A percentile compares a stretch with the other conserved stretches of the same genome.
phyloP scores from a whole-genome alignment of 1,284 basidiomycete species.

The Microbotryum saponariae region DNA sequence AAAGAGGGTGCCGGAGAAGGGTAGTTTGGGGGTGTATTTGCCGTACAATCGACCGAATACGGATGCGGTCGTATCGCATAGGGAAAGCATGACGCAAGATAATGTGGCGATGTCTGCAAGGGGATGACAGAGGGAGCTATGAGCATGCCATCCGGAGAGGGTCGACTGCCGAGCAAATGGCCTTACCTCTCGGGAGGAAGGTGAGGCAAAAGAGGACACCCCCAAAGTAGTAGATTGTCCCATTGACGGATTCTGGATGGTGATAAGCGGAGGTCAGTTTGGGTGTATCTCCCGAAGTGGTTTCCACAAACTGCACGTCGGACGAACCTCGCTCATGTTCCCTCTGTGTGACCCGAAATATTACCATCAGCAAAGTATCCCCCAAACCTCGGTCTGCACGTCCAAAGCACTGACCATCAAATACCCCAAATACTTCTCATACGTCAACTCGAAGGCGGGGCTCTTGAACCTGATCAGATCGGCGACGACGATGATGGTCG shows the following conservation, averaged over 20 bases:
- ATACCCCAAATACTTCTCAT: slow-evolving; percentile 71
- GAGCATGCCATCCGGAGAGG: background rate
- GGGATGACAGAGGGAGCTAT: background rate
- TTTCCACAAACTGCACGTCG: too few relatives aligned
- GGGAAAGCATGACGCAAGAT: slow-evolving; percentile 82
- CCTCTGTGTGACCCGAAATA: slow-evolving; percentile 48
- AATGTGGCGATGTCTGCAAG: slow-evolving; percentile 68
- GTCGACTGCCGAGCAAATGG: slow-evolving; percentile 11
- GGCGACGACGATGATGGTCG: slow-evolving; percentile 60
- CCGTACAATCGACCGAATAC: slow-evolving; percentile 84
- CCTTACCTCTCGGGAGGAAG: slow-evolving; percentile 57
- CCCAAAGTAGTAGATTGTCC: slow-evolving; percentile 91
- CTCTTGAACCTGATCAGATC: slow-evolving; percentile 72
- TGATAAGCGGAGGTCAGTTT: background rate
- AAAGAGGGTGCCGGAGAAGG: slow-evolving; percentile 52
- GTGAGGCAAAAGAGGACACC: slow-evolving; percentile 77
- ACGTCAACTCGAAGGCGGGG: slow-evolving; percentile 61
- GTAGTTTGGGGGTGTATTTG: slow-evolving; percentile 64
- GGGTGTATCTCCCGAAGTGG: too few relatives aligned
- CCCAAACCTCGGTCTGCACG: slow-evolving; percentile 43
- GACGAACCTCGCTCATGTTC: slow-evolving; percentile 37
- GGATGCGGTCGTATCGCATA: slow-evolving; percentile 94
- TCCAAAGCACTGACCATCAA: slow-evolving; percentile 79
- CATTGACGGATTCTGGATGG: slow-evolving; percentile 44
- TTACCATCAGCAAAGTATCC: background rate